These are phyloP conservation scores for Exserohilum rostratum DNA, from an alignment of 2,329 filamentous ascomycete species.

Conservation along the genomic window DNA sequence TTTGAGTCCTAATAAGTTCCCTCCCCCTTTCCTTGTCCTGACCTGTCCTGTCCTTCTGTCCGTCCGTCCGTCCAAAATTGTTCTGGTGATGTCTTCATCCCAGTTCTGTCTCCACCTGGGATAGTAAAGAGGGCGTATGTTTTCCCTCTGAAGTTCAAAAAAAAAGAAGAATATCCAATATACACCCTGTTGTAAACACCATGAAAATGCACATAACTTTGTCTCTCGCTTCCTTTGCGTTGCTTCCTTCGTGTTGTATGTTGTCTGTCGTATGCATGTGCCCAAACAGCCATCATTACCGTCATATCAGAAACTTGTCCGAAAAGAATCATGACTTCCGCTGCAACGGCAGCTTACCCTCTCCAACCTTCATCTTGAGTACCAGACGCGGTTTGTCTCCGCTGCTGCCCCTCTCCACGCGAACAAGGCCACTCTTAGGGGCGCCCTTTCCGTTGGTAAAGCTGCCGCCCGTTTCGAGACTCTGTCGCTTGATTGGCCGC, in stretches of 20 bases:
- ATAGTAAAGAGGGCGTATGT: no score
- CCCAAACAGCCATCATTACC: not conserved
- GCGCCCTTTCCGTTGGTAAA: conserved; percentile 14
- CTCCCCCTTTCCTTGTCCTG: not conserved
- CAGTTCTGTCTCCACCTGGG: no score
- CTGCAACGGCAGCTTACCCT: conserved; percentile 15
- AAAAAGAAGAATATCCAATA: no score
- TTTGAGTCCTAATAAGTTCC: not conserved
- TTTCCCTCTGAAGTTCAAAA: no score
- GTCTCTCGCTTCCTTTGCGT: not conserved
- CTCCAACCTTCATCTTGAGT: conserved; percentile 28
- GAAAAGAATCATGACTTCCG: not conserved
- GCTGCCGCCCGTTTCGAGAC: conserved; percentile 26
- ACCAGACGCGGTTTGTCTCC: conserved; percentile 24
- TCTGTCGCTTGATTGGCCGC: conserved; percentile 37
- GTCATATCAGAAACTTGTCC: not conserved
- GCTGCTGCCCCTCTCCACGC: conserved; percentile 21
- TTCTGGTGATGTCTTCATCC: not conserved
- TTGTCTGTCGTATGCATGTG: not conserved
- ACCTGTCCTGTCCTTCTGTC: not conserved
- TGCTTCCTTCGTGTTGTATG: no score
- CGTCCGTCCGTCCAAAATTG: not conserved
- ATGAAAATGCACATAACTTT: no score
- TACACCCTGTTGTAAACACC: no score
- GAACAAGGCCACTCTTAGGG: conserved; percentile 24